Base-by-base conservation (phyloP, 139 green algal species). In the Chlorella ohadii region DNA sequence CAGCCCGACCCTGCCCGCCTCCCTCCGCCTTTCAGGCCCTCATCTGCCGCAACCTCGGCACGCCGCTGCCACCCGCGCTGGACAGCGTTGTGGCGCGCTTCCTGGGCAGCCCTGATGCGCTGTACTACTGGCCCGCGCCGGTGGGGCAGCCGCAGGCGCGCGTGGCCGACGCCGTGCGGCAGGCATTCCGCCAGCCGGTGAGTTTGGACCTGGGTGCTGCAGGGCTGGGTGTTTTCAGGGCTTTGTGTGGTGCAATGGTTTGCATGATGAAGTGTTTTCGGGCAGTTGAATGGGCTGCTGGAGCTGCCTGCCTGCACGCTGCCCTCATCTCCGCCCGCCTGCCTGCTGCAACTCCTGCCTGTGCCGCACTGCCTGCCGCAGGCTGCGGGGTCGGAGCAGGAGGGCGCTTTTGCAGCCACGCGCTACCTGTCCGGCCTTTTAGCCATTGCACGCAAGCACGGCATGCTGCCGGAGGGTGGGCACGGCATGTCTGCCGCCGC, bases 351-450 rank as follows among this genome's bases (percentile, higher is more conserved):
- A n/a, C n/a, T n/a, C n/a, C n/a, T n/a, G n/a, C n/a, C n/a, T n/a
- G n/a, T 72, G 31, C 31, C 31, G 31, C 19, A 3, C 19, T 28
- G 34, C 34, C 34, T 51, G 67, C 28, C 36, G 79, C 79, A 84
- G 79, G 13, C 79, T 20, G 19, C 68, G 12, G 83, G 59, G 11
- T 39, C 61, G 0, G 28, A 16, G 3, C 33, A 78, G n/a, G 83
- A 87, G 22, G 74, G 75, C 34, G 83, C 56, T 1, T 87, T 87
- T 72, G 44, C 36, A 4, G 83, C 57, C 31, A 25, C 83, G 36
- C 83, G 83, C 19, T 87, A 87, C 61, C 77, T 87, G 34, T 64
- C 66, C 1, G 71, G 66, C 3, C 39, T 87, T 36, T 61, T 87
- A 56, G 41, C 47, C 20, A 56, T 87, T 3, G 83, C 83, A 3